A percentile compares a stretch with the other conserved stretches of the same genome.
phyloP scores from a whole-genome alignment of 2,329 filamentous ascomycete genomes.

The Leptographium flavum region DNA sequence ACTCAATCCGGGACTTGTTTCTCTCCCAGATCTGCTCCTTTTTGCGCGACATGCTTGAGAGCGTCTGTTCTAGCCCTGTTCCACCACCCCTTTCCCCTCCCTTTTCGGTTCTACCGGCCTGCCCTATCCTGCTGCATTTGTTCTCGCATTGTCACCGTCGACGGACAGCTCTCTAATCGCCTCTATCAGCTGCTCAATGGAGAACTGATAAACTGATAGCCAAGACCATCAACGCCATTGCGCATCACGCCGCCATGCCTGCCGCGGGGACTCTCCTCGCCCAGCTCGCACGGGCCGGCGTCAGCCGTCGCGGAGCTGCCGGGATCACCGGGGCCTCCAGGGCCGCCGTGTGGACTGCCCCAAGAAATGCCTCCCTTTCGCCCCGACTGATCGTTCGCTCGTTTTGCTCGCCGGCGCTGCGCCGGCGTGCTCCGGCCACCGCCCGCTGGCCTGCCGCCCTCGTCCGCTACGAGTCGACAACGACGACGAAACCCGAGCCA shows the following conservation, averaged over 20 bases:
- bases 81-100: not conserved
- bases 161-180: no score
- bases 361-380: no score
- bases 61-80: not conserved
- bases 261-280: not conserved
- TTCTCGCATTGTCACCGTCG: no score
- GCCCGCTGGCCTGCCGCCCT: not conserved
- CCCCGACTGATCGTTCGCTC: no score
- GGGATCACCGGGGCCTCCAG: not conserved
- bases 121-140: not conserved
- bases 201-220: not conserved
- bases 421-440: not conserved
- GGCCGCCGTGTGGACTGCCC: not conserved
- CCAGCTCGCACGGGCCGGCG: not conserved
- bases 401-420: not conserved
- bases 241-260: not conserved
- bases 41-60: not conserved
- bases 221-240: not conserved
- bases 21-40: not conserved
- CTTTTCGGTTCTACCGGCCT: not conserved
- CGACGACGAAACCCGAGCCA: not conserved
- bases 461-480: not conserved
- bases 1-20: no score
- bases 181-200: not conserved
- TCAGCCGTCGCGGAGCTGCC: not conserved